Evolutionary conservation across 257 asterid genomes (phyloP).

Genomic region (Nemophila menziesii): DNA sequence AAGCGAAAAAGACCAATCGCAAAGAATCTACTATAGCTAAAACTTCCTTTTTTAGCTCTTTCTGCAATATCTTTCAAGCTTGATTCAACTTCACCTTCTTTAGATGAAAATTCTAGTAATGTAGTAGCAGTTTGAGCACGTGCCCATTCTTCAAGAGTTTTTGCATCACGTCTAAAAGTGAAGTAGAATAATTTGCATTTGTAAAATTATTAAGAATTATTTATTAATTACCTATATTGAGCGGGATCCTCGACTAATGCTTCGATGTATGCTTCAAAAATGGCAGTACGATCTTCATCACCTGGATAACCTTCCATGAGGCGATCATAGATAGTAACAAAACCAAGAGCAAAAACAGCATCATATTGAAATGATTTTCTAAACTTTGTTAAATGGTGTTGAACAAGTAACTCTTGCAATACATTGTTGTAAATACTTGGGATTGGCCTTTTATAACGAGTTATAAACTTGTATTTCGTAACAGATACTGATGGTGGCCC

Average conservation of each 20-base stretch:
- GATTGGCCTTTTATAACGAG: constrained; percentile 76
- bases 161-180: constrained; percentile 75
- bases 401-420: constrained; percentile 88
- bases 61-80: constrained; percentile 63
- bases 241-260: constrained; percentile 78
- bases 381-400: constrained; percentile 75
- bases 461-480: constrained; percentile 71
- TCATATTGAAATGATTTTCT: constrained; percentile 71
- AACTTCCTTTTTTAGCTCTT: constrained; percentile 59
- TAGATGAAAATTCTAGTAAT: constrained; percentile 65
- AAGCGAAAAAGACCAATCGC: constrained; percentile 92
- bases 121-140: constrained; percentile 50
- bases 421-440: constrained; percentile 83
- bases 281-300: constrained; percentile 67
- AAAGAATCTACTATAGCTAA: constrained; percentile 88
- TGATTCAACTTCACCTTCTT: constrained; percentile 72
- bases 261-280: constrained; percentile 64
- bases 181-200: no score
- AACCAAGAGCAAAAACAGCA: constrained; percentile 87
- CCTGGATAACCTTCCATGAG: constrained; percentile 92
- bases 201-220: no score
- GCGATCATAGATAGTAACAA: constrained; percentile 80
- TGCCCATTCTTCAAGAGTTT: constrained; percentile 91
- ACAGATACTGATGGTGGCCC: constrained; percentile 76
- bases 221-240: constrained; percentile 79